Base-by-base conservation (phyloP, 306 rosid species). In the Oemleria cerasiformis region DNA sequence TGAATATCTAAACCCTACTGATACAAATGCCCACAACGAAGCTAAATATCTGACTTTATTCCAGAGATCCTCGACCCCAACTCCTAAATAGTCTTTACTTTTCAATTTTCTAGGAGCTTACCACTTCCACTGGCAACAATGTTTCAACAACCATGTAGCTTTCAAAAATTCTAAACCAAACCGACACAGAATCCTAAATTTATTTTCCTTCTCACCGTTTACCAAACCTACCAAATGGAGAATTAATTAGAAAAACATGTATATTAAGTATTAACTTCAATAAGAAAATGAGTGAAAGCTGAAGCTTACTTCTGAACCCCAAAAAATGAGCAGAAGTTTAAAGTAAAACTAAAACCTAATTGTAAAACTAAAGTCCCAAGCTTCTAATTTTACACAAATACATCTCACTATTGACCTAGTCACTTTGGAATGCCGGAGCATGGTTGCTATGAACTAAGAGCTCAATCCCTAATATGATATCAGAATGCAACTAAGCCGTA, bases 401-500 rank as follows among this genome's bases (percentile, higher is more conserved):
- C 44, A 61, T 61, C 21, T 17, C 65, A 38, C 65, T 15, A 41
- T 17, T 4, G 63, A 51, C 43, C 20, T 25, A 20, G 44, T 62
- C 71, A 65, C 59, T 40, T 75, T 20, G 40, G 45, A 49, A 39
- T 21, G 61, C 50, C 48, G 11, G 65, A n/a, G 42, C 53, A 41
- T 12, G 64, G 67, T 60, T 72, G 34, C 58, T 42, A 60, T 43
- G 30, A 69, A 41, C 25, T 51, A 66, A 65, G 67, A 47, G 51
- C 71, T 64, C 49, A 72, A 77, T 81, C 68, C 65, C 76, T 64
- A 73, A 83, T 54, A 68, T 72, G 77, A 23, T 74, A 55, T 53
- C 54, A 74, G 75, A 79, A 65, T 68, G 80, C 17, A 74, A 83
- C 66, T 59, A 36, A 56, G 54, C 84, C 77, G 2, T 79, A 64